A percentile compares a stretch with the other conserved stretches of the same genome.
phyloP scores from a whole-genome alignment of 1,139 yeast species.

The Williopsis jadinii region DNA sequence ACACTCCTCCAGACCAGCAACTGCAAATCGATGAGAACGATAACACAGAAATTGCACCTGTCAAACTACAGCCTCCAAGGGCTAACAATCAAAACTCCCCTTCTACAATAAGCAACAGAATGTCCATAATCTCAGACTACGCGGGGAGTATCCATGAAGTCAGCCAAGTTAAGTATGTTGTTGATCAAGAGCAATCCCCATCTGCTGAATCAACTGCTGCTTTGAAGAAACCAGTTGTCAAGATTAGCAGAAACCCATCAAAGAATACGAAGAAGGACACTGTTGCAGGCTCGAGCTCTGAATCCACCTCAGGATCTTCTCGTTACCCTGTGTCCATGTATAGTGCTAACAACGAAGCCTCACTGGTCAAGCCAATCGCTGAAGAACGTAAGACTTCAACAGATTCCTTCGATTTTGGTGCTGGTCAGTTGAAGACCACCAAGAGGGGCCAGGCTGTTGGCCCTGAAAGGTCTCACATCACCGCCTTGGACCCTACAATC shows the following conservation, averaged over 20 bases:
- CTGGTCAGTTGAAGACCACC: constrained; percentile 18
- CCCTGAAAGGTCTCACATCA: constrained; percentile 10
- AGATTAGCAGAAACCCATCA: constrained; percentile 11
- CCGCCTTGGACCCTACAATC: constrained; percentile 14
- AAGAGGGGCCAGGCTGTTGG: constrained; percentile 3
- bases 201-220: not conserved
- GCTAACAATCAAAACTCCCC: too few relatives aligned
- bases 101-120: constrained; percentile 23
- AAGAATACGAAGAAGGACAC: constrained; percentile 4
- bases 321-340: constrained; percentile 7
- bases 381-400: constrained; percentile 7
- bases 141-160: constrained; percentile 40
- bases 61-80: not conserved
- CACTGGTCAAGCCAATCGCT: not conserved
- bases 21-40: too few relatives aligned
- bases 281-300: constrained; percentile 3
- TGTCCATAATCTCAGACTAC: constrained; percentile 36
- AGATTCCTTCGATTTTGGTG: constrained; percentile 18
- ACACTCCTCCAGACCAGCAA: too few relatives aligned
- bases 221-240: constrained; percentile 10
- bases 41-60: too few relatives aligned
- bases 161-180: constrained; percentile 34
- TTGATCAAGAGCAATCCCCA: constrained; percentile 10
- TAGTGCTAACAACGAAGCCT: constrained; percentile 2
- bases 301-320: constrained; percentile 9